Conservation (phyloP, 257 asterid species). For the Anisodus acutangulus region DNA sequence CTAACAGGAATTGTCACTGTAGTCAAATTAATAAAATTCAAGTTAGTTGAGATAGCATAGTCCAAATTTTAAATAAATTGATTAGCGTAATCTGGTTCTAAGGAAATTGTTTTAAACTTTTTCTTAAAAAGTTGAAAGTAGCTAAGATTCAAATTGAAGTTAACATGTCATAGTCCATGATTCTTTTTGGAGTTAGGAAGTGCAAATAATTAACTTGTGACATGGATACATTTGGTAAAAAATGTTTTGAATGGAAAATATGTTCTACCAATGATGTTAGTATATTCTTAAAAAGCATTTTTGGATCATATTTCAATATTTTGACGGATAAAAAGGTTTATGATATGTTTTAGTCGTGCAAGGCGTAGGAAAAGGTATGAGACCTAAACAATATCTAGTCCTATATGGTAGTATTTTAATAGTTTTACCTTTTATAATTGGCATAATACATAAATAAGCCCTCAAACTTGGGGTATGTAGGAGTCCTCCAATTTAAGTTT, state of each 20-base stretch:
- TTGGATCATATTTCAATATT: background rate
- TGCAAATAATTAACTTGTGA: background rate
- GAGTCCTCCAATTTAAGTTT: too few relatives aligned
- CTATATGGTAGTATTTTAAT: too few relatives aligned
- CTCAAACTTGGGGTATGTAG: too few relatives aligned
- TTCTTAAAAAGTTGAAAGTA: background rate
- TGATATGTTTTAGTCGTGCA: background rate
- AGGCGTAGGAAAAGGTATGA: background rate
- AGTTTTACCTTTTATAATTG: too few relatives aligned
- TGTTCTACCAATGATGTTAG: background rate
- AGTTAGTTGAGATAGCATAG: background rate
- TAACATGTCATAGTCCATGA: background rate
- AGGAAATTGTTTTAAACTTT: slow-evolving; percentile 10
- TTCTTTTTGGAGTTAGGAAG: background rate
- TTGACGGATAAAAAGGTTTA: background rate
- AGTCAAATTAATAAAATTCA: background rate
- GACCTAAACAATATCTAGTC: background rate
- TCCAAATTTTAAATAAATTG: slow-evolving; percentile 9
- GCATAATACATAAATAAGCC: too few relatives aligned
- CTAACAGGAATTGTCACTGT: background rate
- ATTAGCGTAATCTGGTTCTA: background rate
- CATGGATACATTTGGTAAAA: background rate
- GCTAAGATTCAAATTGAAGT: background rate
- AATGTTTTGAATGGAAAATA: background rate
- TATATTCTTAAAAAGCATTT: background rate